These are phyloP conservation scores for Flaveria robusta DNA, from an alignment of 129 eudicot genomes.

Conservation along the genomic window DNA sequence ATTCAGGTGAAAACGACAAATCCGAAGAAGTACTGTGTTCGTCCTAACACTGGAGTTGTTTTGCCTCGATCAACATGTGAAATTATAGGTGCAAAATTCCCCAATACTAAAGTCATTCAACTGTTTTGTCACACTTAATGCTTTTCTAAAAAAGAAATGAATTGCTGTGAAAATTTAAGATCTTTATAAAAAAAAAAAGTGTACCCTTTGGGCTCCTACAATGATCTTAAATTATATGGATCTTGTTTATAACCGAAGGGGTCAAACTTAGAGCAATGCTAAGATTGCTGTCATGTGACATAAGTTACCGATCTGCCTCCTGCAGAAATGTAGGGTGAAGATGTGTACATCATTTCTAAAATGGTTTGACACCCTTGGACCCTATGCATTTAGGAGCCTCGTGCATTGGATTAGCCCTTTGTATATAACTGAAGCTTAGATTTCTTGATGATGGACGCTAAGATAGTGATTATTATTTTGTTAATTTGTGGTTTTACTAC, in stretches of 20 bases:
- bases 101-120: neutral
- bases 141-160: neutral
- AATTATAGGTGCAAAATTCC: conserved; percentile 54
- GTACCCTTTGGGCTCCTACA: neutral
- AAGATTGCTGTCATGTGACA: no score
- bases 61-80: conserved; percentile 78
- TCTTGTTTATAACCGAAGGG: neutral
- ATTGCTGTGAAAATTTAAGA: neutral
- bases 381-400: no score
- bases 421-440: neutral
- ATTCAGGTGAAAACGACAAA: conserved; percentile 88
- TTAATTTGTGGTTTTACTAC: conserved; percentile 21
- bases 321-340: no score
- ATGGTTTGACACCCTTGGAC: no score
- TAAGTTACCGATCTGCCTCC: no score
- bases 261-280: neutral
- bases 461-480: neutral
- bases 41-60: conserved; percentile 90
- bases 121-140: neutral
- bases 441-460: neutral
- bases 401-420: no score
- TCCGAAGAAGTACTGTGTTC: conserved; percentile 93
- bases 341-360: no score
- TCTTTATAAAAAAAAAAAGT: neutral
- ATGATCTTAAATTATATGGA: neutral